Percentiles rank a stretch among this genome's conserved stretches.
Evolutionary conservation across 2,329 filamentous ascomycete genomes (phyloP).

Genomic region (Penicillium sp.): DNA sequence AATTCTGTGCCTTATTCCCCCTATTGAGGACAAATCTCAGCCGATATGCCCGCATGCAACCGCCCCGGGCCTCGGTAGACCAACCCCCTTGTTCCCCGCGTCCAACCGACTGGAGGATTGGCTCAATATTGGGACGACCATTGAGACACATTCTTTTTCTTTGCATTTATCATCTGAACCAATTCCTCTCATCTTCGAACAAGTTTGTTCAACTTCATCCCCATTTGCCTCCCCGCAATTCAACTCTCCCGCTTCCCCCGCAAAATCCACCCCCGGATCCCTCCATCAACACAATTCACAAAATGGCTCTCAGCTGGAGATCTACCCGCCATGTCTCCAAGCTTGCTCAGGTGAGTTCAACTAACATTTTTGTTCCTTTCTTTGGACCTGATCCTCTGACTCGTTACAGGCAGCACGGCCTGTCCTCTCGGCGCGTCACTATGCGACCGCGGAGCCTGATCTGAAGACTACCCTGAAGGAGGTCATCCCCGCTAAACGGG

Average conservation of each 20-base stretch:
- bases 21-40: not conserved
- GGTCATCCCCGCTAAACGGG: constrained; percentile 86
- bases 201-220: constrained; percentile 5
- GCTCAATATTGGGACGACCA: constrained; percentile 12
- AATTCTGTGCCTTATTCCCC: no score
- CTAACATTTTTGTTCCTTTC: no score
- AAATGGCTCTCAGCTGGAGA: constrained; percentile 39
- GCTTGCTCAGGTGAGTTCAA: constrained; percentile 36
- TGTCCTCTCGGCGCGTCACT: constrained; percentile 28
- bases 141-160: not conserved
- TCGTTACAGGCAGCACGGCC: constrained; percentile 23
- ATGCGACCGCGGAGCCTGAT: constrained; percentile 73
- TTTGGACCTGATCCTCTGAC: not conserved
- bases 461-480: constrained; percentile 83
- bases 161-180: not conserved
- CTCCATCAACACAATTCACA: constrained; percentile 10
- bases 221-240: constrained; percentile 16
- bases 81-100: constrained; percentile 18
- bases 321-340: constrained; percentile 40
- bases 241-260: constrained; percentile 22
- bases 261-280: constrained; percentile 26
- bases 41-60: constrained; percentile 27
- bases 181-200: constrained; percentile 2
- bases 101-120: constrained; percentile 18
- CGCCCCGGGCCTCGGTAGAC: constrained; percentile 26